Evolutionary conservation across 1,284 basidiomycete genomes (phyloP), one percentile per base, ranked within the genome.

Genomic region (Cryptococcus sp.): DNA sequence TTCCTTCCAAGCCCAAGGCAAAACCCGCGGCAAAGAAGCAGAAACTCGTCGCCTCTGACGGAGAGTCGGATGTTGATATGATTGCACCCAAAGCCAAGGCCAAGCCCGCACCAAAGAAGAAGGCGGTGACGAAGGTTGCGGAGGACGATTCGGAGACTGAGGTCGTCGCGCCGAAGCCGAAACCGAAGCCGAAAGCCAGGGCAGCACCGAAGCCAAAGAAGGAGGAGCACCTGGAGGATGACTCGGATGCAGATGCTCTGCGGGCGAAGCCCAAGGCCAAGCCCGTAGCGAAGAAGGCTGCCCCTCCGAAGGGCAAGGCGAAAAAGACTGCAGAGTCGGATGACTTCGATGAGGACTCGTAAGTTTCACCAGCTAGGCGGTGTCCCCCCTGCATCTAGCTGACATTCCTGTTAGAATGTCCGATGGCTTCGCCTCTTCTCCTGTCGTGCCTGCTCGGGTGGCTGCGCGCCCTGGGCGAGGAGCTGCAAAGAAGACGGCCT

Each of bases 401-500:
- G 11, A 33, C 23, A 9, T 18, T 33, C 13, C 8, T 38, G 55
- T 48, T 20, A 50, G 56, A 43, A 49, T 51, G 15, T 36, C 56
- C 28, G 69, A 68, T 40, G 63, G 65, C 50, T 60, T 65, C 56
- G 58, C 57, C n/a, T 47, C 47, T 21, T 50, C 52, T 12, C 46
- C 52, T 21, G 35, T 53, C 11, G 55, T 40, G 13, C 66, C 71
- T 8, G 59, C 65, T n/a, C 60, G 67, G 13, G 54, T 59, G 16
- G 59, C 62, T 16, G 42, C 65, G 20, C 55, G 72, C 37, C 57
- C 59, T 36, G 69, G 71, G 18, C 60, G 72, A 47, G 69, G 60
- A 0, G 66, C 63, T 4, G 56, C 63, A 4, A 72, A 71, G 60
- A 65, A 62, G 59, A 23, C 66, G 42, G 66, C 65, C 2, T 75